Percentiles rank a stretch among this genome's conserved stretches.
Conservation (phyloP, 768 basidiomycete genomes). For the Naematelia aurantialba region DNA sequence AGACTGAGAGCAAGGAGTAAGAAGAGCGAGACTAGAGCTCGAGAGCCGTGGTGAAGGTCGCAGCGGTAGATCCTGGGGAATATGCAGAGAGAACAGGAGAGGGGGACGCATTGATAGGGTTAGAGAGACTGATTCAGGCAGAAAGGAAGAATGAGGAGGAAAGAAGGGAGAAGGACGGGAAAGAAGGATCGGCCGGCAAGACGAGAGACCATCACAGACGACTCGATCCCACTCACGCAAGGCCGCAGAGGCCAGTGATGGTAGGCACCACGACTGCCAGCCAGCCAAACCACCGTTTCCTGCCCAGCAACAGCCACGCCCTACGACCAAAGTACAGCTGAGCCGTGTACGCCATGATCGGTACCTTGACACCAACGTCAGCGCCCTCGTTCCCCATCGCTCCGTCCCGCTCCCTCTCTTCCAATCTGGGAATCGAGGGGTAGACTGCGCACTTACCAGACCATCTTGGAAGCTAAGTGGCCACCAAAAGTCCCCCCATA, state of each 20-base stretch:
- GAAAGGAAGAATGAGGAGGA: no score
- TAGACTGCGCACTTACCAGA: constrained; percentile 25
- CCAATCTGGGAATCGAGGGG: no score
- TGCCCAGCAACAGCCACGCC: constrained; percentile 32
- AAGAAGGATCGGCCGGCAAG: background rate
- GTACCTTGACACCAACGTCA: constrained; percentile 22
- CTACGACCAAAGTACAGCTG: constrained; percentile 42
- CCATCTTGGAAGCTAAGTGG: constrained; percentile 43
- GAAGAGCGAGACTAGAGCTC: no score
- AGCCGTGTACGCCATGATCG: constrained; percentile 40
- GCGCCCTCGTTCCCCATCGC: background rate
- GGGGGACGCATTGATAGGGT: background rate
- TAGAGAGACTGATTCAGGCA: no score
- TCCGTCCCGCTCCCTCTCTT: no score
- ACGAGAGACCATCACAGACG: background rate
- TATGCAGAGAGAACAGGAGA: no score
- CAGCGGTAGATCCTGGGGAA: no score
- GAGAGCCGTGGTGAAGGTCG: no score
- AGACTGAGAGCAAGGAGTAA: no score
- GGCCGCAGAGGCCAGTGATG: constrained; percentile 27
- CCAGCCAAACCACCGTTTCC: constrained; percentile 32
- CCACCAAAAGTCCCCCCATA: constrained; percentile 46
- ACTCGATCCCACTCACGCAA: constrained; percentile 33
- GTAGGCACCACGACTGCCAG: constrained; percentile 18
- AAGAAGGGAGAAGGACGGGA: no score